A percentile compares a stretch with the other conserved stretches of the same genome.
Evolutionary conservation across 441 rosid species (phyloP).

Genomic region (Macaranga tanarius): DNA sequence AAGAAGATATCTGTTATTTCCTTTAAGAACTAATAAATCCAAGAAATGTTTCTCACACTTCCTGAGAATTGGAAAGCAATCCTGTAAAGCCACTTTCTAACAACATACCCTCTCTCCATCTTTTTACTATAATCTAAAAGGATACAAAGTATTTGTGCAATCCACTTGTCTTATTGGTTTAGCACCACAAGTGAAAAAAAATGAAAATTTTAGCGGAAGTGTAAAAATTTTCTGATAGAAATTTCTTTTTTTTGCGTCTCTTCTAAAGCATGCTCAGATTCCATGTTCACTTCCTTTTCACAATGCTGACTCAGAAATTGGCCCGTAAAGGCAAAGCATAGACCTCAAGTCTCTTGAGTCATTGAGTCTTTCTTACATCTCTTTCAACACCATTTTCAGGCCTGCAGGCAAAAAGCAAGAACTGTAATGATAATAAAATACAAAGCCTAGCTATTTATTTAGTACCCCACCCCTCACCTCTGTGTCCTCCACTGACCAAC

Average conservation of each 20-base stretch:
- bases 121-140: not conserved
- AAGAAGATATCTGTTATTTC: not conserved
- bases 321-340: slow-evolving; percentile 13
- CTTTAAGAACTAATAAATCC: not conserved
- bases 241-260: too few relatives aligned
- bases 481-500: slow-evolving; percentile 28
- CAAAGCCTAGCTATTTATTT: slow-evolving; percentile 21
- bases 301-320: slow-evolving; percentile 27
- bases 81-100: slow-evolving; percentile 24
- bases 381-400: slow-evolving; percentile 37
- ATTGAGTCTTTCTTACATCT: slow-evolving; percentile 22
- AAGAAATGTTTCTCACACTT: not conserved
- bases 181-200: not conserved
- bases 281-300: slow-evolving; percentile 32
- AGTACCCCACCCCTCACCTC: slow-evolving; percentile 20
- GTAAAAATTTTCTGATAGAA: slow-evolving; percentile 26
- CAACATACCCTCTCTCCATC: not conserved
- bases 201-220: not conserved
- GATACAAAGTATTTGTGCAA: not conserved
- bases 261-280: slow-evolving; percentile 1
- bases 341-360: slow-evolving; percentile 10
- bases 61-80: slow-evolving; percentile 14
- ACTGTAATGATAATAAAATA: slow-evolving; percentile 27
- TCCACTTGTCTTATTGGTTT: slow-evolving; percentile 14
- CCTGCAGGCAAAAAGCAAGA: slow-evolving; percentile 29